Evolutionary conservation across 2,329 filamentous ascomycete genomes (phyloP).

Genomic region (Delphinella strobiligena): DNA sequence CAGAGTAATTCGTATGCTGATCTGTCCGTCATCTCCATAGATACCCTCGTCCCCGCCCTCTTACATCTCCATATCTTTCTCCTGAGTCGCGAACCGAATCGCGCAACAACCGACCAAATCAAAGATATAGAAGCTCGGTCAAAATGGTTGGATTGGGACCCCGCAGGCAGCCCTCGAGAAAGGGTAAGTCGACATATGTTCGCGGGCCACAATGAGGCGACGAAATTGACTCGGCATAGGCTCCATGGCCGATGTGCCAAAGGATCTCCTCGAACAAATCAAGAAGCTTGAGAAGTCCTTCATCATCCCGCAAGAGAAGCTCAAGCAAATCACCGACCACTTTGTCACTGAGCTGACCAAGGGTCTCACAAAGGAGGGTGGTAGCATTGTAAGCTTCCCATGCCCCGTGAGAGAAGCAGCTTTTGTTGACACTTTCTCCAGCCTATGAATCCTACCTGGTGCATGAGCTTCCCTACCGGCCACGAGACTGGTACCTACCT

Average conservation of each 20-base stretch:
- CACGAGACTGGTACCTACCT: slow-evolving; percentile 79
- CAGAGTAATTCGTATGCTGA: too few relatives aligned
- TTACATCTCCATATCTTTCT: too few relatives aligned
- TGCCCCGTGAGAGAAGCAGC: too few relatives aligned
- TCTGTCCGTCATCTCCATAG: too few relatives aligned
- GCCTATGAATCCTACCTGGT: slow-evolving; percentile 98
- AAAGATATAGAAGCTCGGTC: slow-evolving; percentile 14
- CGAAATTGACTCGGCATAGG: slow-evolving; percentile 37
- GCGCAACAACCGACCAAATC: too few relatives aligned
- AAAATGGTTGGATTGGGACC: slow-evolving; percentile 55
- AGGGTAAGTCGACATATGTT: slow-evolving; percentile 56
- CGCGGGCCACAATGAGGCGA: background rate
- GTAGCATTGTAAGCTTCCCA: slow-evolving; percentile 67
- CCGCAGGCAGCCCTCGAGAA: slow-evolving; percentile 54
- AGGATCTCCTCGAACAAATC: slow-evolving; percentile 71
- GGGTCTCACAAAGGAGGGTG: slow-evolving; percentile 78
- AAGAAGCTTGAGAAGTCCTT: slow-evolving; percentile 74
- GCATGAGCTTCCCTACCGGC: slow-evolving; percentile 78
- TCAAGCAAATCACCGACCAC: slow-evolving; percentile 83
- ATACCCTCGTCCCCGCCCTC: too few relatives aligned
- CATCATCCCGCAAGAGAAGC: slow-evolving; percentile 61
- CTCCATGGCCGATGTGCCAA: slow-evolving; percentile 82
- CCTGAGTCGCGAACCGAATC: too few relatives aligned
- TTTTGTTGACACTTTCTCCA: slow-evolving; percentile 22
- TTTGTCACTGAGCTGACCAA: slow-evolving; percentile 83